These are phyloP conservation scores for Penicillium nordicum DNA, from an alignment of 2,329 filamentous ascomycete genomes.

Conservation along the genomic window DNA sequence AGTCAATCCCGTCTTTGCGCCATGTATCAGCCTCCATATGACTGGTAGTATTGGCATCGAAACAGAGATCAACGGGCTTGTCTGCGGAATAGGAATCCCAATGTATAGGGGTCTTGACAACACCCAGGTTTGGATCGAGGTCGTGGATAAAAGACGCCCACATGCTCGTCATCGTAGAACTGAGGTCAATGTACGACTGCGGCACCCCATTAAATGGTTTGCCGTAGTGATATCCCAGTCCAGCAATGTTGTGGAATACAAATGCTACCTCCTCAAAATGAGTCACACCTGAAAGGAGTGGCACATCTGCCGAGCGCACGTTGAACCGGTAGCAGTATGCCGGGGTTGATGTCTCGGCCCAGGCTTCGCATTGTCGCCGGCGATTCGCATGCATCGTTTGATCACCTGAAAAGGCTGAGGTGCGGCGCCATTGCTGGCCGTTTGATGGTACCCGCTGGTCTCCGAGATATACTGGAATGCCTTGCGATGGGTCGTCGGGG, in stretches of 20 bases:
- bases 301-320: slow-evolving; percentile 46
- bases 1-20: slow-evolving; percentile 36
- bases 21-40: slow-evolving; percentile 47
- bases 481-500: slow-evolving; percentile 50
- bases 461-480: slow-evolving; percentile 47
- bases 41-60: slow-evolving; percentile 48
- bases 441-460: slow-evolving; percentile 32
- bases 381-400: slow-evolving; percentile 55
- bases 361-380: slow-evolving; percentile 52
- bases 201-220: slow-evolving; percentile 41
- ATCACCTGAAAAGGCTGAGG: slow-evolving; percentile 55
- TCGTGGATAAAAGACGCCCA: slow-evolving; percentile 52
- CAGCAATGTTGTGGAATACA: slow-evolving; percentile 53
- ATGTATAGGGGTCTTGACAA: slow-evolving; percentile 20
- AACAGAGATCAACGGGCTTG: slow-evolving; percentile 48
- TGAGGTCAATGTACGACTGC: slow-evolving; percentile 42
- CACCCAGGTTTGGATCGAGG: slow-evolving; percentile 44
- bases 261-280: slow-evolving; percentile 58
- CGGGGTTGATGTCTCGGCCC: slow-evolving; percentile 47
- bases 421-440: slow-evolving; percentile 53
- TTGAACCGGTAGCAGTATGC: slow-evolving; percentile 65
- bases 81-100: slow-evolving; percentile 48
- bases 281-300: slow-evolving; percentile 44
- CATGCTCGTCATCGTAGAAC: slow-evolving; percentile 50
- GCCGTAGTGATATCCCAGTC: slow-evolving; percentile 45